Base-by-base conservation (phyloP, 345 rosid genomes). In the Raphanus sativus region DNA sequence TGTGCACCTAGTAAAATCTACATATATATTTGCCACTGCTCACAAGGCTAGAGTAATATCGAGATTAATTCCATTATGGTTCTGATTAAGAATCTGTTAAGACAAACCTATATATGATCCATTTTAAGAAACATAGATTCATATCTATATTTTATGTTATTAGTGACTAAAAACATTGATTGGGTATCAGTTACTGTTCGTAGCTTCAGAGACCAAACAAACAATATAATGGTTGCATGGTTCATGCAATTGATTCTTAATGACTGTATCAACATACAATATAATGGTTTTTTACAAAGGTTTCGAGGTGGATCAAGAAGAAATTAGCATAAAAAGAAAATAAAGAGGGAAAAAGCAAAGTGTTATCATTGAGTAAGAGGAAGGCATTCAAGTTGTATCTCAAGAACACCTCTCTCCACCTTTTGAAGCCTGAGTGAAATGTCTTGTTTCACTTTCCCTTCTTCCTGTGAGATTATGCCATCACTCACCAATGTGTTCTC, bases 341-440 rank as follows among this genome's bases (percentile, higher is more conserved):
- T 25, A 13, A 9, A 3, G 32, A 42, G 54, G 11, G 25, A 71
- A 66, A 48, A 71, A 77, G 25, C 32, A 72, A 28, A 71, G 34
- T 48, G n/a, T 85, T 4, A 74, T 79, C 79, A 95, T 77, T 93
- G 98, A 69, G 92, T 89, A 10, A 95, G 96, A 55, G 94, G 93
- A 71, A 95, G 88, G 70, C 99, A 95, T 84, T 95, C 97, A 21
- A 95, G 93, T 81, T 95, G 93, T 11, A 92, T 91, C 67, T 90
- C 91, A 36, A 90, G 88, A 77, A 87, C 87, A 38, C 97, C 96
- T 77, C 96, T 88, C 85, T 95, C 98, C 0, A 95, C 98, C 5
- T 91, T 87, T 78, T 95, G 93, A 76, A 95, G 89, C 81, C 87
- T 83, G 56, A 95, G 83, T 66, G 87, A 83, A 60, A 95, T 83